Conservation (phyloP, 306 rosid species). For the Cicer pinnatifidum region DNA sequence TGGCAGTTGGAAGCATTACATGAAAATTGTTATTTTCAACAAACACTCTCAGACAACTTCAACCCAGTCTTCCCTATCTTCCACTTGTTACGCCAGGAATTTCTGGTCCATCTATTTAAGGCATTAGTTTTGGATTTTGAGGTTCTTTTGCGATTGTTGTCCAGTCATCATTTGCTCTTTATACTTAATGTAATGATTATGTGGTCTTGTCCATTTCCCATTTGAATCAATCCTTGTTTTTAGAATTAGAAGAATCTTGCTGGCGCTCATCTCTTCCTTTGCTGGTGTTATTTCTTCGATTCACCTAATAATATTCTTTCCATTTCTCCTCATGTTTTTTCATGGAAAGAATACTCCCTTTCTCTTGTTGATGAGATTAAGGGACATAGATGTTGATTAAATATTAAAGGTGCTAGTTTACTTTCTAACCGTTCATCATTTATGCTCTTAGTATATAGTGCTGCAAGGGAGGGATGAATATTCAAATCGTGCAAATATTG, state of each 20-base stretch:
- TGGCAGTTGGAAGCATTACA: too few relatives aligned
- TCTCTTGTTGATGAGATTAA: background rate
- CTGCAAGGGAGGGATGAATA: background rate
- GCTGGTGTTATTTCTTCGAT: background rate
- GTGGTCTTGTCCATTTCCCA: background rate
- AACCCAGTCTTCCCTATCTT: background rate
- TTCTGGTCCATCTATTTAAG: background rate
- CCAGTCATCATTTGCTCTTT: background rate
- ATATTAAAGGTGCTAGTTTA: background rate
- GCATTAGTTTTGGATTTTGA: background rate
- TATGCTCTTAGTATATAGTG: constrained; percentile 1
- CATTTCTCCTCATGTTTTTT: background rate
- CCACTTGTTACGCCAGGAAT: background rate
- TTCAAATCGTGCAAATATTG: background rate
- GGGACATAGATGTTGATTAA: background rate
- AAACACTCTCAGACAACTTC: background rate
- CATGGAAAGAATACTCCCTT: background rate
- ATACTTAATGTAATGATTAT: too few relatives aligned
- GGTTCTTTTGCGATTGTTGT: background rate
- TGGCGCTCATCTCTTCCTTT: background rate
- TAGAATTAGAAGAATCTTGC: background rate
- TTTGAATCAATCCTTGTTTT: background rate
- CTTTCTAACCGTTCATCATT: background rate
- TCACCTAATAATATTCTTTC: background rate
- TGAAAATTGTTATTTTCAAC: too few relatives aligned